Evolutionary conservation across 2,329 filamentous ascomycete genomes (phyloP).

Genomic region (Pseudocercospora pini-densiflorae): DNA sequence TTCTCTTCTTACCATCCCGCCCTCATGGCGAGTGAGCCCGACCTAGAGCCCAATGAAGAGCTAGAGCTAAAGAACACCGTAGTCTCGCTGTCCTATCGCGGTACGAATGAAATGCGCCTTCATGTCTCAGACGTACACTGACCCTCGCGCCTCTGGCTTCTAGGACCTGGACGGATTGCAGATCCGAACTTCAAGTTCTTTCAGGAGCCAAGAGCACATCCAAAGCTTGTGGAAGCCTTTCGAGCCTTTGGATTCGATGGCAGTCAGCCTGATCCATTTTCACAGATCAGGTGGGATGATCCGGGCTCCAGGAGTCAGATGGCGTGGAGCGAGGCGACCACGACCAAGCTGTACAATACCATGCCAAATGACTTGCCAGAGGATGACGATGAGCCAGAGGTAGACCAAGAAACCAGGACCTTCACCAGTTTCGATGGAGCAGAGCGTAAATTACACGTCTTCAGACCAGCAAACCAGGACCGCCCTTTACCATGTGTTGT

Average conservation of each 20-base stretch:
- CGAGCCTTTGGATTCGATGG: slow-evolving; percentile 30
- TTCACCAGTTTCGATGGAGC: slow-evolving; percentile 31
- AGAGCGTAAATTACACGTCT: slow-evolving; percentile 31
- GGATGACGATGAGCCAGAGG: slow-evolving; percentile 25
- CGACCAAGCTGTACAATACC: slow-evolving; percentile 71
- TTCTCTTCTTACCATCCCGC: neutral
- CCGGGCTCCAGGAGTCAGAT: slow-evolving; percentile 24
- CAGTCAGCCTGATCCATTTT: slow-evolving; percentile 26
- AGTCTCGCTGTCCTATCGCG: neutral
- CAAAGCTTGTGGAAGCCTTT: slow-evolving; percentile 30
- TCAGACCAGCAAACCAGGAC: slow-evolving; percentile 18
- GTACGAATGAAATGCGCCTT: neutral
- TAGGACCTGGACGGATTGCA: slow-evolving; percentile 27
- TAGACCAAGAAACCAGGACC: slow-evolving; percentile 22
- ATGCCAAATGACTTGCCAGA: slow-evolving; percentile 66
- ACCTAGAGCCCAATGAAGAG: neutral
- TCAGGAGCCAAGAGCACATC: slow-evolving; percentile 34
- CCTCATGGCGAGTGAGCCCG: slow-evolving; percentile 3
- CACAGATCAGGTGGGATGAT: slow-evolving; percentile 23
- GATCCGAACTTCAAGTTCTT: slow-evolving; percentile 31
- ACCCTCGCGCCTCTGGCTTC: neutral
- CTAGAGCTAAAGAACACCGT: slow-evolving; percentile 6
- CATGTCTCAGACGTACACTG: neutral
- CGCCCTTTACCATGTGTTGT: slow-evolving; percentile 32
- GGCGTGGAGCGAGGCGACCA: slow-evolving; percentile 25